A percentile compares a stretch with the other conserved stretches of the same genome.
Conservation (phyloP, 768 basidiomycete genomes). For the Dacryopinax primogenitus region DNA sequence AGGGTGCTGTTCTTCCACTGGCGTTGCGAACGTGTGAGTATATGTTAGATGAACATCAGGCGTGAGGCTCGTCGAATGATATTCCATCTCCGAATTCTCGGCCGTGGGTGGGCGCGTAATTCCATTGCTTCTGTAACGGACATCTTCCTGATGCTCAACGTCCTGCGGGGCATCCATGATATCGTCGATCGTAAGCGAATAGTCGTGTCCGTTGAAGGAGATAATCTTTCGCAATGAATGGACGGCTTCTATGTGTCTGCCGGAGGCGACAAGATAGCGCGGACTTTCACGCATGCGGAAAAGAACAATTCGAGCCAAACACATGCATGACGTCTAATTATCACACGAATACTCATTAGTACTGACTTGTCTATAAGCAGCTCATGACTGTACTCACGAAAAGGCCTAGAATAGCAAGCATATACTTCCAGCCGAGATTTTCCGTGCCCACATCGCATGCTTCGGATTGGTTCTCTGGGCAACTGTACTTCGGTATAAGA, state of each 20-base stretch:
- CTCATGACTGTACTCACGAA: constrained; percentile 45
- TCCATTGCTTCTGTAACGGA: not conserved
- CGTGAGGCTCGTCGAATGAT: not conserved
- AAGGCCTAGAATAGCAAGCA: constrained; percentile 62
- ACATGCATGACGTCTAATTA: constrained; percentile 71
- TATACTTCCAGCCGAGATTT: constrained; percentile 83
- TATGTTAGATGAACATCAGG: constrained; percentile 1
- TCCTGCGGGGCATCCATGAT: constrained; percentile 35
- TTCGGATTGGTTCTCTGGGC: constrained; percentile 22
- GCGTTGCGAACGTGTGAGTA: constrained; percentile 23
- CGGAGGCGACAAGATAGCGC: constrained; percentile 79
- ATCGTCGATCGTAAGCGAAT: constrained; percentile 56
- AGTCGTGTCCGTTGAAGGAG: constrained; percentile 64
- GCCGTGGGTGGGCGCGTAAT: not conserved
- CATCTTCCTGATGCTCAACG: not conserved
- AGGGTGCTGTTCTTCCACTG: constrained; percentile 12
- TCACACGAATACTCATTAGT: not conserved
- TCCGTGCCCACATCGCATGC: constrained; percentile 53
- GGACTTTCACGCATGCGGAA: constrained; percentile 93
- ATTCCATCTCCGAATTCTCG: constrained; percentile 8
- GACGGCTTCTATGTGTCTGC: constrained; percentile 71
- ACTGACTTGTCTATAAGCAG: not conserved
- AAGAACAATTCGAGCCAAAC: constrained; percentile 70
- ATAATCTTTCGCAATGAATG: constrained; percentile 75
- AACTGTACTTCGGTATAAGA: constrained; percentile 52